phyloP scores from a whole-genome alignment of 352 stramenopile genomes.

The Paralagenidium karlingii region DNA sequence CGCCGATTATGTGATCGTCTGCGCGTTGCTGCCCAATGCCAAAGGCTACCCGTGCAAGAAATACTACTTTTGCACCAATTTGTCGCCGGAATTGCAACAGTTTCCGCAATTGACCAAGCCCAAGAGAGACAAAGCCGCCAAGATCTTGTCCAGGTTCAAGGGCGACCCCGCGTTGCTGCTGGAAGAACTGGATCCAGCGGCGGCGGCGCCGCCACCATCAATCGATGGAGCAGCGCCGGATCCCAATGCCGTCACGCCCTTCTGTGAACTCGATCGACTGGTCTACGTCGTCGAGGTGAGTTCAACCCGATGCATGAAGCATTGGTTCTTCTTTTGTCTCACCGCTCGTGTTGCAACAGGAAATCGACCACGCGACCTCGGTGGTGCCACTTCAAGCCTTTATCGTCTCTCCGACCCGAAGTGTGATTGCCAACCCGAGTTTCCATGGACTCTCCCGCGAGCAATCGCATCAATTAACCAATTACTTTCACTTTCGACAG shows the following conservation, averaged over 20 bases:
- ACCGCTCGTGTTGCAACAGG: constrained; percentile 10
- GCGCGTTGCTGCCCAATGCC: constrained; percentile 25
- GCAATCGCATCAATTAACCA: constrained; percentile 41
- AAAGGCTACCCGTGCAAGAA: constrained; percentile 73
- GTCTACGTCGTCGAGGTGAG: constrained; percentile 44
- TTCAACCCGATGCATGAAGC: neutral
- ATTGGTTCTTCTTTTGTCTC: neutral
- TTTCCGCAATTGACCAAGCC: constrained; percentile 21
- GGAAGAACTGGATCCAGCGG: constrained; percentile 3
- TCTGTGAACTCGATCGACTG: constrained; percentile 65
- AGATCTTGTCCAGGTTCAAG: constrained; percentile 40
- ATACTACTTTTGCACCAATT: constrained; percentile 68
- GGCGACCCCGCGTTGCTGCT: constrained; percentile 53
- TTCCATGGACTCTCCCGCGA: constrained; percentile 63
- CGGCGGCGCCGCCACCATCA: no score
- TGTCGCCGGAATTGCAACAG: neutral
- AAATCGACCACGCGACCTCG: constrained; percentile 45
- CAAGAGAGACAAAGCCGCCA: constrained; percentile 27
- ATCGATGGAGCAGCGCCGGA: no score
- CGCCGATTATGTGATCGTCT: constrained; percentile 55
- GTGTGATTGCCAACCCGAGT: constrained; percentile 46
- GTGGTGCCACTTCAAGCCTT: constrained; percentile 51
- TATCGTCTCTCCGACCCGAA: constrained; percentile 54
- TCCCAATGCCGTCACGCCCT: constrained; percentile 8
- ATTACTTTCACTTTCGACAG: constrained; percentile 67